Conservation (phyloP, 1,284 basidiomycete species). For the Pholiota adiposa region DNA sequence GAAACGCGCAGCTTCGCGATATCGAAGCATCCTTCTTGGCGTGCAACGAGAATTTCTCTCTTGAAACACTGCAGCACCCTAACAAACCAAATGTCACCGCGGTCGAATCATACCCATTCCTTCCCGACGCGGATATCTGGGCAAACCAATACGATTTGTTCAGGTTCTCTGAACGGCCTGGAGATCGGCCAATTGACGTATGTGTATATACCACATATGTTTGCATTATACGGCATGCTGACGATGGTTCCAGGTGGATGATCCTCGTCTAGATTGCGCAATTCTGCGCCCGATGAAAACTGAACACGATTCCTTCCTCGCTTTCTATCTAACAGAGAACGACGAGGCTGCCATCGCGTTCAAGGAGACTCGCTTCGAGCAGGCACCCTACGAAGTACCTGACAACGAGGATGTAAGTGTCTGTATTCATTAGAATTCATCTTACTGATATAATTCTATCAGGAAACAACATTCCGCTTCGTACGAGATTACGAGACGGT, state of each 20-base stretch:
- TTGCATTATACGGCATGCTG: not conserved
- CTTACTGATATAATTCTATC: conserved; percentile 7
- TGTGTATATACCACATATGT: conserved; percentile 23
- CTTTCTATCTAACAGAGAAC: conserved; percentile 86
- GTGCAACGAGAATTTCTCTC: conserved; percentile 60
- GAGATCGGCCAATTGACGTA: conserved; percentile 71
- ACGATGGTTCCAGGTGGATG: conserved; percentile 55
- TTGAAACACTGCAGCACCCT: conserved; percentile 72
- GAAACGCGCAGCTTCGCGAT: conserved; percentile 76
- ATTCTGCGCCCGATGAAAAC: conserved; percentile 87
- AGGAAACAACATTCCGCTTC: conserved; percentile 74
- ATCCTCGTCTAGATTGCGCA: conserved; percentile 82
- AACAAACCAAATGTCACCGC: conserved; percentile 80
- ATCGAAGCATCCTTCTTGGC: conserved; percentile 85
- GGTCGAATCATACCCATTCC: conserved; percentile 83
- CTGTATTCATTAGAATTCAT: not conserved
- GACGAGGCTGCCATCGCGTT: conserved; percentile 70
- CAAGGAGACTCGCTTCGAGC: conserved; percentile 50
- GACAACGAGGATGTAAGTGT: conserved; percentile 54
- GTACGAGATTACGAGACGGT: conserved; percentile 84
- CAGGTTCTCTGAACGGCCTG: conserved; percentile 87
- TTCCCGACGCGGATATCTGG: conserved; percentile 90
- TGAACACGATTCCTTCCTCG: conserved; percentile 85
- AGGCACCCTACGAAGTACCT: conserved; percentile 46
- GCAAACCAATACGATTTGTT: conserved; percentile 89